A percentile compares a stretch with the other conserved stretches of the same genome.
These are phyloP conservation scores for Magnaporthales sp. DNA, from an alignment of 2,329 filamentous ascomycete genomes.

Conservation along the genomic window DNA sequence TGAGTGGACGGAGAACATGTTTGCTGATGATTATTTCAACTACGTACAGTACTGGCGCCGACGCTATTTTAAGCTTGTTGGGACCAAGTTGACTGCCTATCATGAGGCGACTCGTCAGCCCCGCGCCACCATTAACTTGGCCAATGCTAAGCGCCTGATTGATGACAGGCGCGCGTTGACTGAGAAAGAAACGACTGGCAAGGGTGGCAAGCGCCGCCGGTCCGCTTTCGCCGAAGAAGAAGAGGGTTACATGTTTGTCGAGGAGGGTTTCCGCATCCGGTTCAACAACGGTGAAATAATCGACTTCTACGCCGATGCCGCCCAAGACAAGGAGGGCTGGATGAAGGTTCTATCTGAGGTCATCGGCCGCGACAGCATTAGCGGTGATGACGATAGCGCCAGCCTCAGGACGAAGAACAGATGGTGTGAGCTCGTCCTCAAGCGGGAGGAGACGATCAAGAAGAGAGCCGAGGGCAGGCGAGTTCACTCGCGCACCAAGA, in stretches of 20 bases:
- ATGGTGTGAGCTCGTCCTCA: constrained; percentile 61
- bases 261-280: constrained; percentile 96
- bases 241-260: constrained; percentile 99
- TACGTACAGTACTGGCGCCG: constrained; percentile 80
- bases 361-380: constrained; percentile 45
- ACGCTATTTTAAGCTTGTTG: constrained; percentile 90
- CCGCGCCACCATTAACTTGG: constrained; percentile 91
- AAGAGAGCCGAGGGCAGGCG: constrained; percentile 42
- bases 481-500: constrained; percentile 50
- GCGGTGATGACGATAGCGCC: constrained; percentile 33
- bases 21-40: constrained; percentile 25
- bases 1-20: not conserved
- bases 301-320: constrained; percentile 92
- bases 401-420: constrained; percentile 38
- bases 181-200: constrained; percentile 72
- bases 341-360: constrained; percentile 79
- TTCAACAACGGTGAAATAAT: constrained; percentile 98
- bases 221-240: constrained; percentile 97
- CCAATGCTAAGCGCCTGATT: constrained; percentile 86
- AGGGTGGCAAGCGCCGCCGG: constrained; percentile 72
- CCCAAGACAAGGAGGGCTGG: constrained; percentile 85
- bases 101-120: constrained; percentile 94
- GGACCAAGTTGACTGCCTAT: constrained; percentile 86
- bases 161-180: constrained; percentile 81
- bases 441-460: constrained; percentile 51